Evolutionary conservation across 2,329 filamentous ascomycete genomes (phyloP), one percentile per base, ranked within the genome.

Genomic region (Exophiala lecanii-corni): DNA sequence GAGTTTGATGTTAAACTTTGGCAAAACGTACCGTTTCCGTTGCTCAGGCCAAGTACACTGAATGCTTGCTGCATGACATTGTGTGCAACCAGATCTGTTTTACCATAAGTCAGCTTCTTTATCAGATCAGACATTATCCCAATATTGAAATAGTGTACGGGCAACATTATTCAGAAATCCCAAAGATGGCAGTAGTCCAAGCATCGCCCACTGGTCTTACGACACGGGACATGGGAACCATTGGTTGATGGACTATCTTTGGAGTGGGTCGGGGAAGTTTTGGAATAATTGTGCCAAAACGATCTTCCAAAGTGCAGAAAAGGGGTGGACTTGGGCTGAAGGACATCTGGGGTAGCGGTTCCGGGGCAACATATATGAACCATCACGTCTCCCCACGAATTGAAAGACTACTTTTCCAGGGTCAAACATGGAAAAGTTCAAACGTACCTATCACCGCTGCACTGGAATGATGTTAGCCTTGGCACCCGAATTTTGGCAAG

Each of bases 361-460:
- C 39, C 41, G 43, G 47, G 47, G 39, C 41, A 41, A 31, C 20
- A 33, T 47, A 47, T 49, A 49, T 32, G 42, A 49, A 15, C 9
- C 23, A 21, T 15, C 7, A 21, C 15, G 17, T 25, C 34, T 38
- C 31, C 36, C 15, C 18, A n/a, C 4, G 2, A 18, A 17, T 40
- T 33, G 15, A n/a, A 17, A 9, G 9, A 28, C 26, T 40, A 23
- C 12, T 13, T 16, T 19, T 34, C 15, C 5, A 12, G 28, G 18
- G 21, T 16, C 18, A 20, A n/a, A 28, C 9, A 9, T 28, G 36
- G 26, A 34, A 5, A 26, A 31, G 26, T 20, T 35, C 42, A 36
- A 32, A 48, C 57, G 54, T 55, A 68, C 65, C 59, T 63, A 47
- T 62, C 59, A 16, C 64, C 65, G 49, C 60, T 64, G 48, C 66